Percentiles rank a stretch among this genome's conserved stretches.
phyloP scores from a whole-genome alignment of 1,139 yeast species.

The Hanseniaspora sp. region DNA sequence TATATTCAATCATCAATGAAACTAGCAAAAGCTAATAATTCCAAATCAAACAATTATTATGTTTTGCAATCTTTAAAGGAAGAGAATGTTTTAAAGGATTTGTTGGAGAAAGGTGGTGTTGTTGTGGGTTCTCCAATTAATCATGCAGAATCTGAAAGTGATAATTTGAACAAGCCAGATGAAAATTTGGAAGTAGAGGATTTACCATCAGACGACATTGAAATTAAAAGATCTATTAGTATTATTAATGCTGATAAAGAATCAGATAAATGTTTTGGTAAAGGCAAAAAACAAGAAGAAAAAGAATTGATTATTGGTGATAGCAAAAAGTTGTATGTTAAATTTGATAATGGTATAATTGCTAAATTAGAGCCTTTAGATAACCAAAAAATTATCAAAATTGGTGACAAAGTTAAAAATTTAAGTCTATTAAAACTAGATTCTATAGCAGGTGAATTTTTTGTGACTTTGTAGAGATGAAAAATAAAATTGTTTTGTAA shows the following conservation, averaged over 20 bases:
- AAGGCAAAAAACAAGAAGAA: too few relatives aligned
- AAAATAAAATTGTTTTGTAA: not conserved
- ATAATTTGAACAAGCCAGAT: not conserved
- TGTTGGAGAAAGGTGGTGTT: slow-evolving; percentile 8
- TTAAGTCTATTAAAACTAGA: slow-evolving; percentile 2
- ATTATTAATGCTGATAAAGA: not conserved
- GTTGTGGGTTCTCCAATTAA: not conserved
- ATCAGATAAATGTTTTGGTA: too few relatives aligned
- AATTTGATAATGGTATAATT: not conserved
- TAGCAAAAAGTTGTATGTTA: not conserved
- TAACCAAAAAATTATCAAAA: not conserved
- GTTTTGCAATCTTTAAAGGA: not conserved
- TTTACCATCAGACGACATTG: not conserved
- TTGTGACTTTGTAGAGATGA: not conserved
- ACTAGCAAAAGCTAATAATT: not conserved
- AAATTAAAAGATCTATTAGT: not conserved
- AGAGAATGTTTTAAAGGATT: not conserved
- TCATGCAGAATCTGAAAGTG: not conserved
- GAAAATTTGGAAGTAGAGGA: not conserved
- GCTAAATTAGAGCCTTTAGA: not conserved
- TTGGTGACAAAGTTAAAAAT: not conserved
- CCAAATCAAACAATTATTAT: not conserved
- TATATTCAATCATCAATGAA: not conserved
- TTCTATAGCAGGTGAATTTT: not conserved
- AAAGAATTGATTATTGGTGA: not conserved